Evolutionary conservation across 441 rosid species (phyloP).

Genomic region (Kokia cookei): DNA sequence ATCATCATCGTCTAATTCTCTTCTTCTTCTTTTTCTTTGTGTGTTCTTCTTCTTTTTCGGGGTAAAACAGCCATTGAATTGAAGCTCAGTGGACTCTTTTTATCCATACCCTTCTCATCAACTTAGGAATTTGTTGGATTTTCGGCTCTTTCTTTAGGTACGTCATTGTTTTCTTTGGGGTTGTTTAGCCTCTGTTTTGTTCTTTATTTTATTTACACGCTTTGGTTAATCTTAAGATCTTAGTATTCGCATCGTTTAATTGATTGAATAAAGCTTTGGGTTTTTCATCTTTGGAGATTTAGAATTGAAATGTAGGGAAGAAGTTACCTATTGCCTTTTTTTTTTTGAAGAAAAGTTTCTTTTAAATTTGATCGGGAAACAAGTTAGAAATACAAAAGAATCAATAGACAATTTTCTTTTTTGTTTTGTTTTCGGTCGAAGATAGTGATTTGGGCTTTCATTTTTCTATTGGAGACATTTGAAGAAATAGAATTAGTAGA

Average conservation of each 20-base stretch:
- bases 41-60: not conserved
- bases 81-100: not conserved
- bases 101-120: not conserved
- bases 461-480: not conserved
- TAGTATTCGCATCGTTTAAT: not conserved
- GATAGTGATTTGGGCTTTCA: not conserved
- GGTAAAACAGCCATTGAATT: not conserved
- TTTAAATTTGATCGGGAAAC: not conserved
- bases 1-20: not conserved
- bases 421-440: too few species aligned
- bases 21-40: not conserved
- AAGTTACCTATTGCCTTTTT: not conserved
- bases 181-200: not conserved
- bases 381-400: not conserved
- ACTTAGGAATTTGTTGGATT: not conserved
- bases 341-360: not conserved
- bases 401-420: too few species aligned
- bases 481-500: not conserved
- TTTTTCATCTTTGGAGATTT: not conserved
- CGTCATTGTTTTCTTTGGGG: not conserved
- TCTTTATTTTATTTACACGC: not conserved
- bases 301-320: not conserved
- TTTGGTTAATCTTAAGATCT: not conserved
- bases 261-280: not conserved
- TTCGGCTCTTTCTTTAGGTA: not conserved